These are phyloP conservation scores for Penicillium samsonianum DNA, from an alignment of 495 filamentous ascomycete genomes.

Conservation along the genomic window DNA sequence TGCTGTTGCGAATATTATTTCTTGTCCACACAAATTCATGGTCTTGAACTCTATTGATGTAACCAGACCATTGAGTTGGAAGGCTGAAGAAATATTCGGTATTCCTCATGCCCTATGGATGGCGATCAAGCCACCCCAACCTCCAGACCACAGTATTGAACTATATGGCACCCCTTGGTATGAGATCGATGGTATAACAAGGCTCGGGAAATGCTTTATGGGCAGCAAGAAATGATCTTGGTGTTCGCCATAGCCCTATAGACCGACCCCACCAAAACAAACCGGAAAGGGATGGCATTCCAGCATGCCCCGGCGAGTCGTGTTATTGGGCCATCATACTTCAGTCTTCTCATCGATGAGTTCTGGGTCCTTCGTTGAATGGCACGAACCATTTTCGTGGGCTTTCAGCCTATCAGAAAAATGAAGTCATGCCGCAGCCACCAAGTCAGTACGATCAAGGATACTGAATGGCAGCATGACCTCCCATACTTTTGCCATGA, in stretches of 20 bases:
- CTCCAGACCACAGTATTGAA: not conserved
- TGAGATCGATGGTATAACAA: conserved; percentile 4
- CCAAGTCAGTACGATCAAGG: not conserved
- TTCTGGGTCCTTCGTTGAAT: not conserved
- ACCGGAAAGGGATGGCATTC: conserved; percentile 34
- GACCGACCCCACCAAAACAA: conserved; percentile 17
- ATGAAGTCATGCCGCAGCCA: not conserved
- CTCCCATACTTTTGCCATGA: not conserved
- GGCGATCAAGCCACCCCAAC: conserved; percentile 9
- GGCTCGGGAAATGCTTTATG: conserved; percentile 19
- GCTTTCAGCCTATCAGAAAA: not conserved
- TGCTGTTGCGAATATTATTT: not conserved
- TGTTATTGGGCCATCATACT: conserved; percentile 3
- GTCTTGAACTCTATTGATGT: not conserved
- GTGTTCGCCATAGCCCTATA: conserved; percentile 17
- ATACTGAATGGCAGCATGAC: not conserved
- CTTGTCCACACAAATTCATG: not conserved
- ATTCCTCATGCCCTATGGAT: not conserved
- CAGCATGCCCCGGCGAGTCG: conserved; percentile 7
- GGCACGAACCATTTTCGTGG: not conserved
- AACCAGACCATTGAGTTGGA: not conserved
- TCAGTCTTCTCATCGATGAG: not conserved
- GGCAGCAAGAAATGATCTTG: conserved; percentile 7
- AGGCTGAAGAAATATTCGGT: not conserved
- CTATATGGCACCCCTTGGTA: conserved; percentile 26